phyloP scores from a whole-genome alignment of 495 filamentous ascomycete genomes.

The Entonaema liquescens region DNA sequence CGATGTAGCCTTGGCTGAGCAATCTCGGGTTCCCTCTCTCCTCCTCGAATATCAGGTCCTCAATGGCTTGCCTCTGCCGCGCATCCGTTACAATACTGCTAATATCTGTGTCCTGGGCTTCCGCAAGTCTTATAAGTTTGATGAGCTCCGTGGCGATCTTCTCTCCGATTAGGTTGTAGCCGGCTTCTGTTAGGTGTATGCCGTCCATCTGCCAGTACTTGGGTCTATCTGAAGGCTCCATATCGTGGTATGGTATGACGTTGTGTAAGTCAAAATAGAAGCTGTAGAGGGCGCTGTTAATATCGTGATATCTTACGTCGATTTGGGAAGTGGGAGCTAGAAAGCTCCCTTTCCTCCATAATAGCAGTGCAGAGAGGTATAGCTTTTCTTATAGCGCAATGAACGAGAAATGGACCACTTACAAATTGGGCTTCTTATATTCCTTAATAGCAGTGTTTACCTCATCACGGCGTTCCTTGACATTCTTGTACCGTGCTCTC shows the following conservation, averaged over 20 bases:
- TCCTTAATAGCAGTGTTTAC: conserved; percentile 63
- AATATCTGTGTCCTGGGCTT: conserved; percentile 44
- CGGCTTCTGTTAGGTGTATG: conserved; percentile 65
- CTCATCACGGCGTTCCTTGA: conserved; percentile 51
- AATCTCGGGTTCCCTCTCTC: conserved; percentile 51
- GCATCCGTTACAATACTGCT: conserved; percentile 34
- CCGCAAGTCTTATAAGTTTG: conserved; percentile 51
- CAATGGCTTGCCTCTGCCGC: conserved; percentile 47
- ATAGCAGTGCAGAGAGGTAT: neutral
- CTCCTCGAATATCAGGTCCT: conserved; percentile 53
- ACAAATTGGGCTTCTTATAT: conserved; percentile 57
- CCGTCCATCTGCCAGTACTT: conserved; percentile 67
- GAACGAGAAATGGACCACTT: conserved; percentile 37
- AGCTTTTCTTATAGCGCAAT: neutral
- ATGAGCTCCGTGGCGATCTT: conserved; percentile 59
- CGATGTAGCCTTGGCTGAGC: conserved; percentile 56
- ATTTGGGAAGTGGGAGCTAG: neutral
- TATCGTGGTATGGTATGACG: conserved; percentile 61
- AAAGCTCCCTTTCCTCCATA: neutral
- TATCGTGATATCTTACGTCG: neutral
- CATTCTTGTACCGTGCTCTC: conserved; percentile 22
- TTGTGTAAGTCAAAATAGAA: conserved; percentile 63
- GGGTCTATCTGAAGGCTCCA: conserved; percentile 52
- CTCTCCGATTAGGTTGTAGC: conserved; percentile 67
- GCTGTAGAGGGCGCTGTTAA: conserved; percentile 37